Evolutionary conservation across 202 grass and related monocot genomes (phyloP), one percentile per base, ranked within the genome.

Genomic region (Carex arenaria): DNA sequence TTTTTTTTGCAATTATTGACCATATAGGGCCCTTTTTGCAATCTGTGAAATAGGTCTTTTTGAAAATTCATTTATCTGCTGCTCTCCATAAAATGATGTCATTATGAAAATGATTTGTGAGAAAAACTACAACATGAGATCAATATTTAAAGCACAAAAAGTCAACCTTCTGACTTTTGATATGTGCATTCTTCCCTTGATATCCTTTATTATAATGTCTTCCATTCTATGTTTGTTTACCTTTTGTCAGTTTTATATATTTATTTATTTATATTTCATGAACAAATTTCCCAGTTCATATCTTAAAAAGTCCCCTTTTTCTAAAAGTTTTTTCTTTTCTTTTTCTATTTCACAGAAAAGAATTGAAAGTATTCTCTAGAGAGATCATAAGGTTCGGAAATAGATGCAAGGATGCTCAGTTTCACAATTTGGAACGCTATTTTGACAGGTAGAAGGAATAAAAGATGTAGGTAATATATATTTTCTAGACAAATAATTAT

Each of bases 311-410:
- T 84, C 4, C 83, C 85, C 10, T 79, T 75, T 30, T 62, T 52
- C 72, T 55, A 55, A 22, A 69, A 54, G 12, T 34, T 47, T 57
- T 80, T 2, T 1, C 5, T 31, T 45, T 64, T 51, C 78, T 9
- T 64, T 81, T 51, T 5, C 10, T 69, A 61, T 86, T 72, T 70
- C 54, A 68, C 83, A 94, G 92, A 61, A 78, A 89, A 60, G 87
- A 94, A 54, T 61, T 91, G 8, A 77, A 61, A 78, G 63, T 82
- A 53, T 83, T 94, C 59, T 70, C 83, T 13, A 77, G 61, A 84
- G 83, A 87, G 64, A 75, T 94, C 85, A 69, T 77, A 61, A 85
- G 92, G 56, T 89, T 91, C 18, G 89, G 92, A 74, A 94, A 91
- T 32, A 62, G 84, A 18, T 91, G 89, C 62, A 89, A 64, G 63